Evolutionary conservation across 257 asterid species (phyloP).

Genomic region (Solanum tarapatanum): DNA sequence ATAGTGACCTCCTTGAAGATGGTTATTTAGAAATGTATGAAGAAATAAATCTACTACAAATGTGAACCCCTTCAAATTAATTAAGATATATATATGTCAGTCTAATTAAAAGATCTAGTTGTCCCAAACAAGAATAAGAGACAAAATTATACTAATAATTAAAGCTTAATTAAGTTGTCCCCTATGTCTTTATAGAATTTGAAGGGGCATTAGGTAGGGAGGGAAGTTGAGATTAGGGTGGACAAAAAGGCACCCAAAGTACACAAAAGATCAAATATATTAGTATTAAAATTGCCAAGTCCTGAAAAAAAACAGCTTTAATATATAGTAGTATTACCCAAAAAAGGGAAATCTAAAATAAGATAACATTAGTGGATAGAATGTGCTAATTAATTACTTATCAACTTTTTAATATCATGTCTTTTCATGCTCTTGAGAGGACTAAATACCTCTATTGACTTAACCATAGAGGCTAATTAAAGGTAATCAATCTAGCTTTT

Average conservation of each 20-base stretch:
- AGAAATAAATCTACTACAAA: neutral
- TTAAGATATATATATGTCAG: neutral
- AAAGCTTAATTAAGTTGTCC: constrained; percentile 9
- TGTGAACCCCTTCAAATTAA: neutral
- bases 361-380: constrained; percentile 22
- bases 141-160: neutral
- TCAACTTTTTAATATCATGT: neutral
- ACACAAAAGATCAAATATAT: neutral
- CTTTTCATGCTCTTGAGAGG: constrained; percentile 8
- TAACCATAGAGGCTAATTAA: neutral
- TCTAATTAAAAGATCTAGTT: neutral
- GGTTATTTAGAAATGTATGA: neutral
- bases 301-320: constrained; percentile 3
- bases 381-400: constrained; percentile 11
- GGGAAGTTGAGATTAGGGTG: constrained; percentile 17
- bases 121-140: neutral
- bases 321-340: neutral
- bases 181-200: constrained; percentile 18
- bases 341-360: neutral
- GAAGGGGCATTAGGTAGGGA: constrained; percentile 25
- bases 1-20: neutral
- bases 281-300: neutral
- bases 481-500: neutral
- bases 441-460: neutral
- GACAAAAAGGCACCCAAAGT: constrained; percentile 7